Conservation (phyloP, 495 filamentous ascomycete species). For the Darksidea phi region DNA sequence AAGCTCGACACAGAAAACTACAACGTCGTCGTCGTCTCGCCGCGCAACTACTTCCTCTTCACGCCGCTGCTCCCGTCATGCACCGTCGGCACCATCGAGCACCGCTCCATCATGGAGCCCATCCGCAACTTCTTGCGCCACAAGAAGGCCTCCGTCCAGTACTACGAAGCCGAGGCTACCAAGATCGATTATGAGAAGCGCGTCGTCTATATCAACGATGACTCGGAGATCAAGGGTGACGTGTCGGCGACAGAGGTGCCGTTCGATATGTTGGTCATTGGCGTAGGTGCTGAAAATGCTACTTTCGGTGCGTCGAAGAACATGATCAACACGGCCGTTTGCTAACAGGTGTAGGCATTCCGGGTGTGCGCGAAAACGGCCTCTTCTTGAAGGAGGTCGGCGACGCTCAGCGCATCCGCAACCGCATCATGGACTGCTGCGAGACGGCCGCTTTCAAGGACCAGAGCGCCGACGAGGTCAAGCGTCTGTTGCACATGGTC, state of each 20-base stretch:
- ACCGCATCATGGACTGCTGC: slow-evolving; percentile 98
- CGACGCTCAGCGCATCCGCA: slow-evolving; percentile 93
- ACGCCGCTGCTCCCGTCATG: slow-evolving; percentile 95
- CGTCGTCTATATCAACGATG: slow-evolving; percentile 82
- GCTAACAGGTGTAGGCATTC: slow-evolving; percentile 60
- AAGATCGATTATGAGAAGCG: slow-evolving; percentile 94
- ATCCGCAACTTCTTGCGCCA: slow-evolving; percentile 90
- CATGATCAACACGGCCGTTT: background rate
- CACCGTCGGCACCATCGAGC: slow-evolving; percentile 95
- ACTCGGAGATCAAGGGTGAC: slow-evolving; percentile 88
- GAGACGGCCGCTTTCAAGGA: slow-evolving; percentile 99
- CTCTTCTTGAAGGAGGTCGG: slow-evolving; percentile 98
- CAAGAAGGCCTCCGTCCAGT: slow-evolving; percentile 88
- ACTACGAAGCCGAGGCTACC: slow-evolving; percentile 96
- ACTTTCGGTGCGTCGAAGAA: slow-evolving; percentile 73
- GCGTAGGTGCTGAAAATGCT: slow-evolving; percentile 96
- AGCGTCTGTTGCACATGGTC: slow-evolving; percentile 97
- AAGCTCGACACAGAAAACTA: slow-evolving; percentile 98
- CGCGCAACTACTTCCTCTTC: slow-evolving; percentile 99
- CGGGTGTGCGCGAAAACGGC: slow-evolving; percentile 88
- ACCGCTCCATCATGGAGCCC: slow-evolving; percentile 99
- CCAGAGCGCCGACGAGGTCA: slow-evolving; percentile 82
- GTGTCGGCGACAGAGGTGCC: slow-evolving; percentile 81
- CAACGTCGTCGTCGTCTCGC: slow-evolving; percentile 94
- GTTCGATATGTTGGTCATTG: slow-evolving; percentile 97